phyloP scores from a whole-genome alignment of 2,329 filamentous ascomycete genomes.

The Pseudocercospora musae region DNA sequence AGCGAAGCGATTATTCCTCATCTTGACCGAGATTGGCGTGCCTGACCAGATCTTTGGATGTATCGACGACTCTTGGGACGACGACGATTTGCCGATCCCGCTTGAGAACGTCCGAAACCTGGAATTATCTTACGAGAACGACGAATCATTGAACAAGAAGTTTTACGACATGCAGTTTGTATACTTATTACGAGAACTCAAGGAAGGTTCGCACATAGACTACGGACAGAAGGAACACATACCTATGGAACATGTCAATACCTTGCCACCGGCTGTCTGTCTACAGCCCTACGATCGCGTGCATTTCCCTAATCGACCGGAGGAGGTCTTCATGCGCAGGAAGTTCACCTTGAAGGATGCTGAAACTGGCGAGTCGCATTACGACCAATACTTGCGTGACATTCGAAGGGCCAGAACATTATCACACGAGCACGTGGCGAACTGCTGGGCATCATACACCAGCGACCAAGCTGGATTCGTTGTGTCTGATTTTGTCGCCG shows the following conservation, averaged over 20 bases:
- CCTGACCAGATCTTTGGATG: conserved; percentile 72
- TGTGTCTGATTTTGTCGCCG: conserved; percentile 63
- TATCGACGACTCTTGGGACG: conserved; percentile 74
- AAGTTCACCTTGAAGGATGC: conserved; percentile 33
- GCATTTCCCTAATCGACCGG: conserved; percentile 60
- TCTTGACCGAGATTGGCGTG: conserved; percentile 65
- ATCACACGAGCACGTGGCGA: conserved; percentile 67
- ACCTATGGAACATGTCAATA: conserved; percentile 65
- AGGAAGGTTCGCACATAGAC: conserved; percentile 58
- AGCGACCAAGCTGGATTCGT: conserved; percentile 62
- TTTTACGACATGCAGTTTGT: conserved; percentile 70
- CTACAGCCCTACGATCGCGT: conserved; percentile 58
- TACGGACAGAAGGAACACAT: conserved; percentile 68
- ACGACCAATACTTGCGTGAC: conserved; percentile 58
- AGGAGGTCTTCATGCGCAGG: conserved; percentile 45
- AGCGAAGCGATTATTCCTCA: conserved; percentile 67
- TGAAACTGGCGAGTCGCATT: conserved; percentile 24
- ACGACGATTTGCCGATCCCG: conserved; percentile 68
- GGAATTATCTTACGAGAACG: conserved; percentile 56
- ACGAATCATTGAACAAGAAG: conserved; percentile 62
- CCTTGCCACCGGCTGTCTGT: conserved; percentile 48
- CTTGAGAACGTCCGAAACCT: conserved; percentile 64
- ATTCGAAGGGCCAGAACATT: conserved; percentile 57
- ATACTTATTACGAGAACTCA: conserved; percentile 64
- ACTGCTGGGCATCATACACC: conserved; percentile 68